These are phyloP conservation scores for Scedosporium apiospermum DNA, from an alignment of 2,329 filamentous ascomycete species.

Conservation along the genomic window DNA sequence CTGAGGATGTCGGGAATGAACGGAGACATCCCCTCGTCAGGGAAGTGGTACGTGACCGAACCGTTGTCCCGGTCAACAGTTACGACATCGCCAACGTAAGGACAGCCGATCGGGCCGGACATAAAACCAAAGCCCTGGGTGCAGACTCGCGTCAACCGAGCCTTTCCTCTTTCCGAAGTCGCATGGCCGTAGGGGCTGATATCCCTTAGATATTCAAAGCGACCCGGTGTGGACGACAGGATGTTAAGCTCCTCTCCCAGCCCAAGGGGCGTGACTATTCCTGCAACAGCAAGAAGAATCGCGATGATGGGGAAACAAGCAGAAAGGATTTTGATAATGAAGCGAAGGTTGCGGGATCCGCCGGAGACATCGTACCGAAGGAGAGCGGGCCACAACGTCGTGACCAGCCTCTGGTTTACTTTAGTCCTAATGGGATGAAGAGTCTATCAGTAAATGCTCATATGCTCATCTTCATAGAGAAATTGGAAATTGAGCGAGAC, in stretches of 20 bases:
- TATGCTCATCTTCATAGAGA: not conserved
- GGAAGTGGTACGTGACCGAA: slow-evolving; percentile 11
- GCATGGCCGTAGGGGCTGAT: slow-evolving; percentile 25
- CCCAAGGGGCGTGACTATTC: slow-evolving; percentile 36
- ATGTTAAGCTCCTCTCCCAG: slow-evolving; percentile 25
- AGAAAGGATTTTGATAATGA: slow-evolving; percentile 9
- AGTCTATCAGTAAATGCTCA: not conserved
- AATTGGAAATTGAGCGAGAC: not conserved
- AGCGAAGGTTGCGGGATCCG: slow-evolving; percentile 15
- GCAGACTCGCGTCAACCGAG: slow-evolving; percentile 11
- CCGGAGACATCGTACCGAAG: slow-evolving; percentile 26
- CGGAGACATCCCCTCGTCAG: slow-evolving; percentile 8
- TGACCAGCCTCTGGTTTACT: slow-evolving; percentile 20
- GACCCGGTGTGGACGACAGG: not conserved
- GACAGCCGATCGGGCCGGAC: slow-evolving; percentile 16
- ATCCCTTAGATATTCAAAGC: slow-evolving; percentile 28
- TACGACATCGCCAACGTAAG: slow-evolving; percentile 12
- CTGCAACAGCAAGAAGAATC: slow-evolving; percentile 26
- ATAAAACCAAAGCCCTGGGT: slow-evolving; percentile 6
- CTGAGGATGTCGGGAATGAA: slow-evolving; percentile 21
- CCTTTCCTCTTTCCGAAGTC: slow-evolving; percentile 23
- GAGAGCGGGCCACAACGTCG: slow-evolving; percentile 30
- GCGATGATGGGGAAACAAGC: slow-evolving; percentile 17
- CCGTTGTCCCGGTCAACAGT: slow-evolving; percentile 14
- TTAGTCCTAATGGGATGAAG: slow-evolving; percentile 10